phyloP scores from a whole-genome alignment of 2,329 filamentous ascomycete genomes.

The Basipetospora chlamydospora region DNA sequence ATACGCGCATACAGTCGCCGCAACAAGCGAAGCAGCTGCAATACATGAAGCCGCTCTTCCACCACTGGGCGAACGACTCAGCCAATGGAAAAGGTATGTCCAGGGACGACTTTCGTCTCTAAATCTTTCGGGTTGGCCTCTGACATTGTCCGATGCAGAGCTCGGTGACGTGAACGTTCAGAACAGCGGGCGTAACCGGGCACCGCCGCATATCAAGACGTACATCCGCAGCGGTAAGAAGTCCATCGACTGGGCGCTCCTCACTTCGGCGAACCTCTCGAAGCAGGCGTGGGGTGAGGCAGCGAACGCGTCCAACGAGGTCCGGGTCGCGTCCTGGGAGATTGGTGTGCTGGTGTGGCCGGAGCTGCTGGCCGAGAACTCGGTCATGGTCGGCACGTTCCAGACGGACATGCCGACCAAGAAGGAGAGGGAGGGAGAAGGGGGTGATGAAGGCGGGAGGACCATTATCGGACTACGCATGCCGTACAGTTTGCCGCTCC shows the following conservation, averaged over 20 bases:
- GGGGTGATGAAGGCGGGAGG: conserved; percentile 11
- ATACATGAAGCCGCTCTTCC: conserved; percentile 56
- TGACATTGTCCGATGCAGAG: too few species aligned
- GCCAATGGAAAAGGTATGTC: conserved; percentile 19
- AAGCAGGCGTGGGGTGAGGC: conserved; percentile 78
- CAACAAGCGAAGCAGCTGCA: conserved; percentile 60
- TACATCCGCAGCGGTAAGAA: conserved; percentile 53
- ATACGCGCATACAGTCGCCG: conserved; percentile 58
- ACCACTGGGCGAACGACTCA: conserved; percentile 59
- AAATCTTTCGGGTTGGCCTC: too few species aligned
- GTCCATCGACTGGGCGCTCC: conserved; percentile 65
- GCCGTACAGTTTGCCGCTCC: conserved; percentile 69
- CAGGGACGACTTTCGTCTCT: too few species aligned
- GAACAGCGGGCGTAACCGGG: conserved; percentile 48
- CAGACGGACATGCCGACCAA: conserved; percentile 36
- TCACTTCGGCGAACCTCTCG: conserved; percentile 84
- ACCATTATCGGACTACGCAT: conserved; percentile 55
- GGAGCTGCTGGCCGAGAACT: conserved; percentile 31
- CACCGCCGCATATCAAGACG: conserved; percentile 81
- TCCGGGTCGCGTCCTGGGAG: conserved; percentile 69
- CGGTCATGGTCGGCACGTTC: conserved; percentile 56
- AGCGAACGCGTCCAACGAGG: conserved; percentile 37
- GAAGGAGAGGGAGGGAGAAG: conserved; percentile 3
- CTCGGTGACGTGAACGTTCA: conserved; percentile 12
- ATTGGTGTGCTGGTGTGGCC: conserved; percentile 77